phyloP scores from a whole-genome alignment of 2,329 filamentous ascomycete genomes.

The Fusarium udum region DNA sequence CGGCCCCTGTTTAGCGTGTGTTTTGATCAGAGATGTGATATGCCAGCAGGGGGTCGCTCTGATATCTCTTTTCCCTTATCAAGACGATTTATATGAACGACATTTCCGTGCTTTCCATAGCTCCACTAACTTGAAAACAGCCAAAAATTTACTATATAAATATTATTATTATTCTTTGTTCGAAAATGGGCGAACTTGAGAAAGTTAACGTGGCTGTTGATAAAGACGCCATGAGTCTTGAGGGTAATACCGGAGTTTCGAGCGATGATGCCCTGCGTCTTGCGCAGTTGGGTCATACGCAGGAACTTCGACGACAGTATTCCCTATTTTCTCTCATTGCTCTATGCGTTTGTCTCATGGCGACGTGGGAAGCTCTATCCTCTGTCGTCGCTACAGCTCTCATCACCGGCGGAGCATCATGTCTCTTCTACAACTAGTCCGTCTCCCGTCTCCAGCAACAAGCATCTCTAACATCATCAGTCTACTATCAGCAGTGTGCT shows the following conservation, averaged over 20 bases:
- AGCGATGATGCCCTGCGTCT: slow-evolving; percentile 36
- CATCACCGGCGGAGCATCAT: slow-evolving; percentile 56
- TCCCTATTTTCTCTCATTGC: slow-evolving; percentile 55
- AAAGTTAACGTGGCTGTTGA: neutral
- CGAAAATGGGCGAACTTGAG: neutral
- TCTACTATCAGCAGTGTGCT: slow-evolving; percentile 21
- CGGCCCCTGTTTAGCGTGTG: slow-evolving; percentile 4
- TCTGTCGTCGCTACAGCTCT: slow-evolving; percentile 57
- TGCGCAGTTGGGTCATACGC: slow-evolving; percentile 43
- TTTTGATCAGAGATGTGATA: neutral
- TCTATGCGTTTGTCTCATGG: slow-evolving; percentile 59
- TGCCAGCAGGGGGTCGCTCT: neutral
- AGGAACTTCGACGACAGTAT: slow-evolving; percentile 48
- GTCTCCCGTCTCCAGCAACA: neutral
- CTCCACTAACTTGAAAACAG: neutral
- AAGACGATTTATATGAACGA: neutral
- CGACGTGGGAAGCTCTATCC: slow-evolving; percentile 60
- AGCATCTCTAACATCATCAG: neutral
- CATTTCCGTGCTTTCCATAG: neutral
- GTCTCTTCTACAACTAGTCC: slow-evolving; percentile 51
- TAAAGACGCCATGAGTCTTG: slow-evolving; percentile 4
- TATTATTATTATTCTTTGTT: neutral
- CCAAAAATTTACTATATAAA: neutral
- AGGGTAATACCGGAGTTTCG: neutral
- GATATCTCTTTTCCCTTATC: neutral